Conservation (phyloP, 352 stramenopile genomes). For the Phytophthora boehmeriae region DNA sequence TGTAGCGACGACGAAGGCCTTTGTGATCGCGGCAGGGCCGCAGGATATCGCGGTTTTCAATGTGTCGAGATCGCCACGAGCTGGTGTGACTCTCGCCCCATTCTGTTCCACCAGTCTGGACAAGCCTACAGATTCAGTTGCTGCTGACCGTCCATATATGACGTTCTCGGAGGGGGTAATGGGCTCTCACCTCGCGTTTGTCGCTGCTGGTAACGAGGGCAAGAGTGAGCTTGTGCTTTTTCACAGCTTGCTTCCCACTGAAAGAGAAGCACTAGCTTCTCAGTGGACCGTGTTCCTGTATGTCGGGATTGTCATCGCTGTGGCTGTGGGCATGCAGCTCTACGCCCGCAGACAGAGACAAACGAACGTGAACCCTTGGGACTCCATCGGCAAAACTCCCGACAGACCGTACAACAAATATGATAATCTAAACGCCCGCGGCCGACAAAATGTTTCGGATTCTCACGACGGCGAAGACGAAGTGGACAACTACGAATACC, state of each 20-base stretch:
- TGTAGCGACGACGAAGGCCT: conserved; percentile 20
- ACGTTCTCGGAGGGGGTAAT: conserved; percentile 37
- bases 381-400: conserved; percentile 13
- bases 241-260: conserved; percentile 37
- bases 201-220: background rate
- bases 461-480: conserved; percentile 26
- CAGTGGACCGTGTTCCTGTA: conserved; percentile 37
- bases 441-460: background rate
- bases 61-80: conserved; percentile 18
- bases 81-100: conserved; percentile 8
- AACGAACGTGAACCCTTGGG: conserved; percentile 25
- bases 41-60: conserved; percentile 29
- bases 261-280: conserved; percentile 20
- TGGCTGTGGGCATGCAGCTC: conserved; percentile 37
- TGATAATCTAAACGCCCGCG: conserved; percentile 3
- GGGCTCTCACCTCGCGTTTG: conserved; percentile 29
- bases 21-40: conserved; percentile 22
- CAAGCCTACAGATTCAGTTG: background rate
- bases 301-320: conserved; percentile 15
- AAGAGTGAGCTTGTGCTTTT: conserved; percentile 30
- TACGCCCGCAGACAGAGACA: conserved; percentile 28
- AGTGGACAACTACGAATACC: conserved; percentile 36
- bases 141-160: conserved; percentile 3
- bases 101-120: conserved; percentile 10
- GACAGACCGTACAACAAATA: conserved; percentile 22